Conservation (phyloP, 345 rosid species). For the Geranium rotundifolium region DNA sequence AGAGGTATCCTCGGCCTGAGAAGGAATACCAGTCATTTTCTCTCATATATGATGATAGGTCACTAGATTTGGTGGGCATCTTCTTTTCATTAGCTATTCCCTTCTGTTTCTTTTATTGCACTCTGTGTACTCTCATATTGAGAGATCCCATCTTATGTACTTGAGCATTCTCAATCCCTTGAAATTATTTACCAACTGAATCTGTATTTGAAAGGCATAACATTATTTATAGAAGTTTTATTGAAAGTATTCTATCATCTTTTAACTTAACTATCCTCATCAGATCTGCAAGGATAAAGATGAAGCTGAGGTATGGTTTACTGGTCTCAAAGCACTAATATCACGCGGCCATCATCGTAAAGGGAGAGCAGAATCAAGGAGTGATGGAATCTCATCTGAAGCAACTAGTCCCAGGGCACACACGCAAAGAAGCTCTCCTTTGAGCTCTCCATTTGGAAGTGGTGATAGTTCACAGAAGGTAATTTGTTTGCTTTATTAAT, state of each 20-base stretch:
- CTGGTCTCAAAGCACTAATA: slow-evolving; percentile 60
- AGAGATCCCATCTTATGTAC: background rate
- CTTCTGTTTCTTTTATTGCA: background rate
- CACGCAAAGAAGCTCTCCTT: slow-evolving; percentile 57
- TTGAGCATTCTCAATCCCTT: background rate
- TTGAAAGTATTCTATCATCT: background rate
- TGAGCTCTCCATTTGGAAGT: slow-evolving; percentile 61
- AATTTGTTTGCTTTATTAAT: slow-evolving; percentile 2
- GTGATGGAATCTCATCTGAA: slow-evolving; percentile 64
- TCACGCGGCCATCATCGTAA: slow-evolving; percentile 42
- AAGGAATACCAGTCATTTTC: slow-evolving; percentile 84
- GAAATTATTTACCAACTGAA: background rate
- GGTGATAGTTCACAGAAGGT: slow-evolving; percentile 67
- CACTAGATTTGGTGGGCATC: slow-evolving; percentile 61
- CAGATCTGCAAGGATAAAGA: slow-evolving; percentile 81
- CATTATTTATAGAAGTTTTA: background rate
- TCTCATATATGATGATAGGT: slow-evolving; percentile 56
- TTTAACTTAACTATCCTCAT: background rate
- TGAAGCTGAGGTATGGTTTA: slow-evolving; percentile 84
- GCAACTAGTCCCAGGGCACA: slow-evolving; percentile 62
- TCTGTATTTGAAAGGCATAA: background rate
- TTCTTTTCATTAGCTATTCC: background rate
- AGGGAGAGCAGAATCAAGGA: slow-evolving; percentile 50
- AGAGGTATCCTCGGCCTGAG: slow-evolving; percentile 72
- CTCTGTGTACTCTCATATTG: background rate